These are phyloP conservation scores for Jaminaea rosea DNA, from an alignment of 1,284 basidiomycete genomes.

Conservation along the genomic window DNA sequence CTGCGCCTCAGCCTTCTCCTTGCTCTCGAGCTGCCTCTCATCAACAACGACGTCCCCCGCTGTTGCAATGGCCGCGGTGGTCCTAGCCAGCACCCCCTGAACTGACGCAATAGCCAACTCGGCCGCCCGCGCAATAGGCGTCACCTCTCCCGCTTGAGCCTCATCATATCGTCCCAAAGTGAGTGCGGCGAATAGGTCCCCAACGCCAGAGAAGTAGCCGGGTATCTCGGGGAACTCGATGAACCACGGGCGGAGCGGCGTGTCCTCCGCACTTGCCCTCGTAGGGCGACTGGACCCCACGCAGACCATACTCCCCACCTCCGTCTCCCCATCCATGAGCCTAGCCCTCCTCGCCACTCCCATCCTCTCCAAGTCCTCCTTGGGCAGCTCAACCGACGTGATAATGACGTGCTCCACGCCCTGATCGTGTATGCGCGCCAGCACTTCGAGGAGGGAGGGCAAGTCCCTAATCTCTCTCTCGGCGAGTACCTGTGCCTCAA, in stretches of 20 bases:
- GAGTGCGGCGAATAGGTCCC: constrained; percentile 91
- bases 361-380: constrained; percentile 20
- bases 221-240: constrained; percentile 71
- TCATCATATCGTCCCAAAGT: constrained; percentile 80
- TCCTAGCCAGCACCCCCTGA: constrained; percentile 62
- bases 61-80: constrained; percentile 14
- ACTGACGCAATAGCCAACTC: constrained; percentile 66
- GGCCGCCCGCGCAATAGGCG: constrained; percentile 52
- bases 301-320: constrained; percentile 43
- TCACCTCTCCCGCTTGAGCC: constrained; percentile 51
- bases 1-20: constrained; percentile 12
- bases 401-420: constrained; percentile 78
- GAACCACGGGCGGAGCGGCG: constrained; percentile 50
- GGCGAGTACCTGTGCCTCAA: constrained; percentile 74
- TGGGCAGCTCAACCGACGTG: constrained; percentile 61
- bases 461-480: constrained; percentile 56
- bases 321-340: too few relatives aligned
- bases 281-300: constrained; percentile 44
- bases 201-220: constrained; percentile 92
- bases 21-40: constrained; percentile 5
- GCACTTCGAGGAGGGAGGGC: constrained; percentile 59
- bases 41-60: constrained; percentile 1
- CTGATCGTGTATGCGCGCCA: constrained; percentile 68
- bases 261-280: constrained; percentile 14
- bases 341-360: too few relatives aligned